phyloP scores from a whole-genome alignment of 106 monocot species.

The Acanthochlamys bracteata region DNA sequence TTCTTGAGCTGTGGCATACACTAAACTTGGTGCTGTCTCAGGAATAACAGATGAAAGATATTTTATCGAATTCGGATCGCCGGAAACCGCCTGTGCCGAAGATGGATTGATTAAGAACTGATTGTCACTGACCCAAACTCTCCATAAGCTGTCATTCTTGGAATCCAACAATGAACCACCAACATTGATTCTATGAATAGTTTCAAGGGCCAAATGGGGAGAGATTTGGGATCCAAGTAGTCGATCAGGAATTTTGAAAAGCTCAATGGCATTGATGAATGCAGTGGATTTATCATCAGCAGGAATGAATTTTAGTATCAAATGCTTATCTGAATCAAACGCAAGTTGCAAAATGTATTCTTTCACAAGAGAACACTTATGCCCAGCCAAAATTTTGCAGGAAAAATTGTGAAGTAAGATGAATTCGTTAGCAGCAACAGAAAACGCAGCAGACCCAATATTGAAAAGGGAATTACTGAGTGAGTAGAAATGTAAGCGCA shows the following conservation, averaged over 20 bases:
- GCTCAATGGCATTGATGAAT: slow-evolving; percentile 52
- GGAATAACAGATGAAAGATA: slow-evolving; percentile 19
- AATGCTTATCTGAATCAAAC: slow-evolving; percentile 7
- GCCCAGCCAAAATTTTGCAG: not conserved
- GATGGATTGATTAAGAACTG: slow-evolving; percentile 33
- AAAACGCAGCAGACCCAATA: slow-evolving; percentile 26
- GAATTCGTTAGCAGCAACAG: slow-evolving; percentile 24
- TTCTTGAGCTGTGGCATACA: slow-evolving; percentile 60
- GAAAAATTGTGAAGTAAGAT: slow-evolving; percentile 22
- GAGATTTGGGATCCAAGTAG: slow-evolving; percentile 20
- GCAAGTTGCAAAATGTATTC: slow-evolving; percentile 22
- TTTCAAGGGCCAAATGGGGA: slow-evolving; percentile 25
- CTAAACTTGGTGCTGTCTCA: slow-evolving; percentile 34
- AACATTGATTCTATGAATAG: slow-evolving; percentile 40
- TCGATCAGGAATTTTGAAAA: slow-evolving; percentile 28
- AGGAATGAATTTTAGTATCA: slow-evolving; percentile 22
- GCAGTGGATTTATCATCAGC: slow-evolving; percentile 32
- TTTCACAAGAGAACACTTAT: slow-evolving; percentile 10
- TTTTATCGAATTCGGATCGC: slow-evolving; percentile 21
- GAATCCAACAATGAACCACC: slow-evolving; percentile 33
- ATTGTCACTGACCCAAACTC: slow-evolving; percentile 40
- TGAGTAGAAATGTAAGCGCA: slow-evolving; percentile 31
- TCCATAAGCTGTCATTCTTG: slow-evolving; percentile 40
- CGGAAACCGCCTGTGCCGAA: slow-evolving; percentile 24
- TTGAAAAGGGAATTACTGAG: not conserved